A percentile compares a stretch with the other conserved stretches of the same genome.
phyloP scores from a whole-genome alignment of 257 asterid genomes.

The Nicotiana attenuata region DNA sequence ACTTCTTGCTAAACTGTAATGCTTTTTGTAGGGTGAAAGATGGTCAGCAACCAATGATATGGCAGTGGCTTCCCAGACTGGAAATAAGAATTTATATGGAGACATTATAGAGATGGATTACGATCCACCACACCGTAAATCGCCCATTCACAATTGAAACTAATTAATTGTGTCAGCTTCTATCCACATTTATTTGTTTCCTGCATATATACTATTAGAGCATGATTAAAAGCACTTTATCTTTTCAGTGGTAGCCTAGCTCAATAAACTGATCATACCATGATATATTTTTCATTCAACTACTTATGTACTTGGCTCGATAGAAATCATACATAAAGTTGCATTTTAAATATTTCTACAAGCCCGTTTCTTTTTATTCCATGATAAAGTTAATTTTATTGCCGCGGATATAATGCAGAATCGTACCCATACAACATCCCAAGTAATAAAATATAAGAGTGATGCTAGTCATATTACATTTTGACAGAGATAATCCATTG shows the following conservation, averaged over 20 bases:
- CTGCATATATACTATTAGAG: background rate
- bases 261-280: background rate
- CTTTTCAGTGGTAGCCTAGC: background rate
- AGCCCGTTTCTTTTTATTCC: background rate
- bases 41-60: background rate
- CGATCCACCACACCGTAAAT: slow-evolving; percentile 35
- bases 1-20: background rate
- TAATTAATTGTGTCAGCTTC: background rate
- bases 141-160: slow-evolving; percentile 35
- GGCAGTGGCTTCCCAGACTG: background rate
- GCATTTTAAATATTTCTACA: background rate
- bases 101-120: slow-evolving; percentile 26
- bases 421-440: no score
- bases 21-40: background rate
- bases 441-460: no score
- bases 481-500: no score
- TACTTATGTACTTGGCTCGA: background rate
- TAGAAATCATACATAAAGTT: background rate
- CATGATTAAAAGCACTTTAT: background rate
- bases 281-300: background rate
- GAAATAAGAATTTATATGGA: background rate
- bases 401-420: background rate
- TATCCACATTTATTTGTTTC: background rate
- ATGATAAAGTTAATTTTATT: background rate
- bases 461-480: no score